Evolutionary conservation across 73 alveolate species (phyloP).

Genomic region (Paraurostyla sp.): DNA sequence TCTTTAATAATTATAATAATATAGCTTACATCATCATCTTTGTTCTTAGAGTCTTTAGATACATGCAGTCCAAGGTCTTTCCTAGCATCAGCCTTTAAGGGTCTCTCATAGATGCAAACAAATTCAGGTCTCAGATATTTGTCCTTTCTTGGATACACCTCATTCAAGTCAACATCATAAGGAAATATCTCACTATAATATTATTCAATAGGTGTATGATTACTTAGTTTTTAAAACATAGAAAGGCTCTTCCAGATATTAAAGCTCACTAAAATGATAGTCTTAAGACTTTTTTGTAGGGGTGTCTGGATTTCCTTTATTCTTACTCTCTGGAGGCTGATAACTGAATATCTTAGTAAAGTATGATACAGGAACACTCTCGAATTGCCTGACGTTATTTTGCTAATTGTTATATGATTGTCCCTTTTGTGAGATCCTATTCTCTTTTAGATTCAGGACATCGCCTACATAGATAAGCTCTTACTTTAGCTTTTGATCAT

Average conservation of each 20-base stretch:
- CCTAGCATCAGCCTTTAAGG: conserved; percentile 76
- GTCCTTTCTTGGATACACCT: conserved; percentile 14
- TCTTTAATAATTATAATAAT: conserved; percentile 10
- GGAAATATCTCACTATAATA: conserved; percentile 79
- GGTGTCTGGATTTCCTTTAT: conserved; percentile 62
- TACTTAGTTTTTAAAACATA: conserved; percentile 72
- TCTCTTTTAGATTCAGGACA: conserved; percentile 69
- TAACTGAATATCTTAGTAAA: conserved; percentile 42
- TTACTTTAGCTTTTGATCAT: conserved; percentile 28
- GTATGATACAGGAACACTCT: conserved; percentile 72
- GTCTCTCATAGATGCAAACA: conserved; percentile 73
- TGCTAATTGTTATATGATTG: conserved; percentile 2
- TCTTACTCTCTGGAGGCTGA: conserved; percentile 55
- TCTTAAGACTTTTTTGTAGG: conserved; percentile 62
- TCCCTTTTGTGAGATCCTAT: conserved; percentile 46
- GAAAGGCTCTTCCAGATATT: conserved; percentile 53
- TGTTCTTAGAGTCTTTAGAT: conserved; percentile 17
- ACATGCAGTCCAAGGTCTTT: conserved; percentile 10
- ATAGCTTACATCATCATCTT: conserved; percentile 65
- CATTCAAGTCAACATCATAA: conserved; percentile 69
- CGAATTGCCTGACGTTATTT: conserved; percentile 52
- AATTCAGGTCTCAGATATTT: conserved; percentile 78
- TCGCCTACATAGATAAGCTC: conserved; percentile 65
- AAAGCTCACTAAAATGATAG: conserved; percentile 71
- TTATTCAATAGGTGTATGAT: too few relatives aligned